Conservation (phyloP, 2,329 filamentous ascomycete species). For the Penicillium sp. region DNA sequence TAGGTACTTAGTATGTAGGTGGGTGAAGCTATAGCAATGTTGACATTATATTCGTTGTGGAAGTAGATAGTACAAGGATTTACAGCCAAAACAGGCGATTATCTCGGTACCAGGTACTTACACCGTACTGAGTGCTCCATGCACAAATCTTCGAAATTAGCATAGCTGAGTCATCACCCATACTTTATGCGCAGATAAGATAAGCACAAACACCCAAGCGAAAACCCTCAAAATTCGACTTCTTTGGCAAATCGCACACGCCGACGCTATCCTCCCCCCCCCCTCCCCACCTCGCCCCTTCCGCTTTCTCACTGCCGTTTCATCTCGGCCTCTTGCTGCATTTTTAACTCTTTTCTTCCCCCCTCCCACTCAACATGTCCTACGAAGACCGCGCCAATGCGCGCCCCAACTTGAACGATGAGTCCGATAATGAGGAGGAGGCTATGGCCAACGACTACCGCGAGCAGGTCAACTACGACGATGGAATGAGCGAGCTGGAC, state of each 20-base stretch:
- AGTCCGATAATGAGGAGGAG: slow-evolving; percentile 95
- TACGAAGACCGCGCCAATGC: slow-evolving; percentile 46
- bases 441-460: slow-evolving; percentile 92
- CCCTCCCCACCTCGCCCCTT: slow-evolving; percentile 20
- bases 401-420: slow-evolving; percentile 60
- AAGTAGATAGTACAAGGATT: background rate
- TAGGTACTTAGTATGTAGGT: background rate
- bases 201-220: slow-evolving; percentile 48
- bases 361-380: slow-evolving; percentile 41
- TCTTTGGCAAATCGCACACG: slow-evolving; percentile 40
- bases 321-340: slow-evolving; percentile 18
- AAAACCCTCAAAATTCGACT: slow-evolving; percentile 49
- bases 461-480: slow-evolving; percentile 93
- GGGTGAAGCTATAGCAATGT: background rate
- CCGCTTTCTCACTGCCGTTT: slow-evolving; percentile 21
- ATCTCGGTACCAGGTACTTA: background rate
- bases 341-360: slow-evolving; percentile 9
- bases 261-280: slow-evolving; percentile 36
- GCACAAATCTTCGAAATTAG: background rate
- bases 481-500: slow-evolving; percentile 78
- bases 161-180: slow-evolving; percentile 34
- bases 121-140: background rate
- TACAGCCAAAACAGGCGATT: background rate
- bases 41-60: background rate
- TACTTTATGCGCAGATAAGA: slow-evolving; percentile 38